These are phyloP conservation scores for Wallacemonas sp. DNA, from an alignment of 208 protist genomes.

Conservation along the genomic window DNA sequence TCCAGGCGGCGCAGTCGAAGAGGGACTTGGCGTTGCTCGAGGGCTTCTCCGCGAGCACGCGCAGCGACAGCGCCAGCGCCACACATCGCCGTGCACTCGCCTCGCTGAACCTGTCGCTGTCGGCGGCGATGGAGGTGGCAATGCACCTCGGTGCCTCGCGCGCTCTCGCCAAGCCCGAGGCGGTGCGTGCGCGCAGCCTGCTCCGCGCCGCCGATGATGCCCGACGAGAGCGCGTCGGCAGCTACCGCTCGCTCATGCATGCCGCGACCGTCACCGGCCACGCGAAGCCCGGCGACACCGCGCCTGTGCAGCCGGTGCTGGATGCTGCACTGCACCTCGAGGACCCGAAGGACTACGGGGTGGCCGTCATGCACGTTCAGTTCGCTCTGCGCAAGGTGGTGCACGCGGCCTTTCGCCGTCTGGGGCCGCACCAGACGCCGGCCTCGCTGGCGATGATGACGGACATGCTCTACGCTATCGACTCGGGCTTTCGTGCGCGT, in stretches of 20 bases:
- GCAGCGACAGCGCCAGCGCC: conserved; percentile 42
- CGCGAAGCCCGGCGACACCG: background rate
- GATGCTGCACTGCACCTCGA: conserved; percentile 70
- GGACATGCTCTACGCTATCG: conserved; percentile 53
- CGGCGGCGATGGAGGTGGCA: conserved; percentile 68
- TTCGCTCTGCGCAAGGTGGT: conserved; percentile 88
- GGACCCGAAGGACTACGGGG: conserved; percentile 76
- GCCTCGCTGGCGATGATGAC: conserved; percentile 63
- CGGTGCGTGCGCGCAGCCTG: conserved; percentile 54
- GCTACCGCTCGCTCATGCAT: conserved; percentile 41
- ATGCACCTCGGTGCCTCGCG: conserved; percentile 72
- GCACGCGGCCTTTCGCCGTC: conserved; percentile 72
- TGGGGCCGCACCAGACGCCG: conserved; percentile 56
- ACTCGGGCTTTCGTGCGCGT: conserved; percentile 24
- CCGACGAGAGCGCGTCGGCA: conserved; percentile 56
- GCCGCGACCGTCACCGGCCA: conserved; percentile 22
- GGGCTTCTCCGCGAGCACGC: conserved; percentile 41
- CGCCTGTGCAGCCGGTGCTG: conserved; percentile 23
- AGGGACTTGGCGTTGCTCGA: conserved; percentile 34
- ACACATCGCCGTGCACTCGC: conserved; percentile 71
- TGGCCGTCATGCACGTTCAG: conserved; percentile 77
- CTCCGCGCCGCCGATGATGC: conserved; percentile 72
- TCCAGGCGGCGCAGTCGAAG: conserved; percentile 17
- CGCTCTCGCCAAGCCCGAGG: conserved; percentile 35
- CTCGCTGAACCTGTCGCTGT: conserved; percentile 62